Evolutionary conservation across 2,329 filamentous ascomycete species (phyloP).

Genomic region (Knoxdaviesia proteae): DNA sequence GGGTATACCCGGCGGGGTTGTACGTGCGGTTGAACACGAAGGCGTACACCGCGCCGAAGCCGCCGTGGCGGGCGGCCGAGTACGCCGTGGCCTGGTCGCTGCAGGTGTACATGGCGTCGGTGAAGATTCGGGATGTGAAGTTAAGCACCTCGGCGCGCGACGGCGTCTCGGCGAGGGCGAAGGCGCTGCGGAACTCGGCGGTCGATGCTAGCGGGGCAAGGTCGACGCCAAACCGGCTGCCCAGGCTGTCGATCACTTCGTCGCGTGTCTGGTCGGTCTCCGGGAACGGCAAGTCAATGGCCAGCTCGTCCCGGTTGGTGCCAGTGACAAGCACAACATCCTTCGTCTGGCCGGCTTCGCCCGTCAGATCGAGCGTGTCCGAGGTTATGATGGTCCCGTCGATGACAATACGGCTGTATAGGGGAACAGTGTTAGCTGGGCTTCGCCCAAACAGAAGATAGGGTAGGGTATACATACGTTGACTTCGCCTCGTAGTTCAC

Average conservation of each 20-base stretch:
- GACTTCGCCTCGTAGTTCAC: constrained; percentile 11
- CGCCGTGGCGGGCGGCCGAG: constrained; percentile 10
- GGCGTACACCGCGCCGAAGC: constrained; percentile 13
- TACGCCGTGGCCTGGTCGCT: constrained; percentile 14
- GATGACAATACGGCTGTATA: constrained; percentile 8
- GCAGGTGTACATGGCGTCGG: constrained; percentile 12
- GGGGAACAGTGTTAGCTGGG: neutral
- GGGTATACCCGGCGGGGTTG: constrained; percentile 11
- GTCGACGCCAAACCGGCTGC: constrained; percentile 6
- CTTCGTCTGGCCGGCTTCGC: constrained; percentile 6
- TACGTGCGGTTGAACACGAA: constrained; percentile 21
- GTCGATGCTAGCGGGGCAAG: constrained; percentile 6
- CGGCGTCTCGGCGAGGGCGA: constrained; percentile 5
- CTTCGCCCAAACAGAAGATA: neutral
- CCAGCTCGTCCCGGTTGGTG: constrained; percentile 16
- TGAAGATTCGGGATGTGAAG: constrained; percentile 11
- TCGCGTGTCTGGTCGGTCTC: constrained; percentile 7
- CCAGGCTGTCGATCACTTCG: constrained; percentile 6
- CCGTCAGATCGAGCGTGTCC: constrained; percentile 10
- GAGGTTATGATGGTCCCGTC: constrained; percentile 12
- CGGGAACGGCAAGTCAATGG: constrained; percentile 11
- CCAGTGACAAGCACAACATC: constrained; percentile 15
- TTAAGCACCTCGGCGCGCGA: constrained; percentile 11
- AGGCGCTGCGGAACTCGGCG: constrained; percentile 1
- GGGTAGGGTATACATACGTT: constrained; percentile 6